Base-by-base conservation (phyloP, 1,284 basidiomycete species). In the Pterula multifida region DNA sequence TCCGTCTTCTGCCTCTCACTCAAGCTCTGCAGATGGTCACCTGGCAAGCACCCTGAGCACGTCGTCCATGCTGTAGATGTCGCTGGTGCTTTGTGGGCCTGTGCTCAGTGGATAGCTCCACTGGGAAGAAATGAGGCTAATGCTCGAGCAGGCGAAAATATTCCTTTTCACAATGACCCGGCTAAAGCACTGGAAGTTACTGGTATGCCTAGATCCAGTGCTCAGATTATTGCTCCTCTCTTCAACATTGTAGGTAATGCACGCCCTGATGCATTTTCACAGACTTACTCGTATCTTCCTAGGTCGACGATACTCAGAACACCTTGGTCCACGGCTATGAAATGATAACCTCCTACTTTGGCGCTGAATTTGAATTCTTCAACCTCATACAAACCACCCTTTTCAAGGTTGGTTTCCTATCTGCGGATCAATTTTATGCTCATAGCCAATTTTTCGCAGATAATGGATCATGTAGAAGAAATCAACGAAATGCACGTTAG, bases 401-500 rank as follows among this genome's bases (percentile, higher is more conserved):
- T 48, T 76, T 82, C 44, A 85, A 82, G 72, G 86, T 81, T 56
- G 25, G 15, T 51, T 49, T 13, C 4, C 19, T 28, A n/a, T 23
- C 35, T 22, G 21, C 21, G 4, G 26, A 32, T 42, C n/a, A 6
- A 22, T 19, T 4, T 23, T 26, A 23, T 50, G 32, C 36, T 39
- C 35, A 15, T 3, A 45, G 23, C 28, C 21, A n/a, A 47, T 35
- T 26, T 28, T 17, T 57, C 68, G 70, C 55, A 73, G 48, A 74
- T 82, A 42, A 77, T 84, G 39, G 85, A 88, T 55, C 68, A 79
- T 52, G 77, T 91, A 1, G 88, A 92, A 59, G 88, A 92, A 49
- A 88, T 91, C 60, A 93, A 93, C 61, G 90, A 92, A 61, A 79
- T 81, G 57, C 91, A 94, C 61, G 84, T 92, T 42, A 73, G 79